phyloP scores from a whole-genome alignment of 495 filamentous ascomycete species.

The Hypoxylon subgilvum region DNA sequence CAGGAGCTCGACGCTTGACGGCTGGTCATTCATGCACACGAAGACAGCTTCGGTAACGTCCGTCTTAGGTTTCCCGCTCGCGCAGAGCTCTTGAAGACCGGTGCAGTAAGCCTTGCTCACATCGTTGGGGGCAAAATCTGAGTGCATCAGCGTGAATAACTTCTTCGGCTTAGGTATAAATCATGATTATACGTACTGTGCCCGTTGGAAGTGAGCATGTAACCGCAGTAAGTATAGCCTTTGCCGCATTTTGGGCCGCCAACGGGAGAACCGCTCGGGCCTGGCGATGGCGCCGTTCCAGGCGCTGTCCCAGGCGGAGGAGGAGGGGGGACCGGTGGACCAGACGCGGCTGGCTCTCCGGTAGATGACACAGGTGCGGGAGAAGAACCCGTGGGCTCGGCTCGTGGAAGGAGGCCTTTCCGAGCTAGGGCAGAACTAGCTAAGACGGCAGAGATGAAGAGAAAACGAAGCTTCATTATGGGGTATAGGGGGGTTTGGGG shows the following conservation, averaged over 20 bases:
- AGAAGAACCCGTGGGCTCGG: slow-evolving; percentile 2
- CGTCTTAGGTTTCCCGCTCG: slow-evolving; percentile 46
- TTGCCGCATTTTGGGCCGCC: slow-evolving; percentile 45
- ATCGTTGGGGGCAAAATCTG: slow-evolving; percentile 48
- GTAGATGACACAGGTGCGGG: neutral
- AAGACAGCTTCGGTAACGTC: slow-evolving; percentile 49
- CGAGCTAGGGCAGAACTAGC: slow-evolving; percentile 18
- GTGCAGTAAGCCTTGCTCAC: slow-evolving; percentile 52
- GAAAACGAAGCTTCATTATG: slow-evolving; percentile 15
- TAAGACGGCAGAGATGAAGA: slow-evolving; percentile 17
- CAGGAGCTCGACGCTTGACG: slow-evolving; percentile 43
- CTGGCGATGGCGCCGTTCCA: slow-evolving; percentile 1
- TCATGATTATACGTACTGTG: slow-evolving; percentile 40
- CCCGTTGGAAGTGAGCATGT: slow-evolving; percentile 47
- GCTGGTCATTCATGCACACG: slow-evolving; percentile 47
- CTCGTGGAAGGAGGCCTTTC: slow-evolving; percentile 13
- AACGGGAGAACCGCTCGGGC: slow-evolving; percentile 13
- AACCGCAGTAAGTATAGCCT: slow-evolving; percentile 55
- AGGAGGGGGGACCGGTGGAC: neutral
- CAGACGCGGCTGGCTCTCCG: neutral
- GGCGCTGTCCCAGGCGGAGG: slow-evolving; percentile 2
- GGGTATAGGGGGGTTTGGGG: neutral
- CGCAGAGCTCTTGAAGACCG: slow-evolving; percentile 45
- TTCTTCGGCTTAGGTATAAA: neutral
- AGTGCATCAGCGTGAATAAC: neutral